Evolutionary conservation across 2,329 filamentous ascomycete genomes (phyloP).

Genomic region (Epichloe gansuensis): DNA sequence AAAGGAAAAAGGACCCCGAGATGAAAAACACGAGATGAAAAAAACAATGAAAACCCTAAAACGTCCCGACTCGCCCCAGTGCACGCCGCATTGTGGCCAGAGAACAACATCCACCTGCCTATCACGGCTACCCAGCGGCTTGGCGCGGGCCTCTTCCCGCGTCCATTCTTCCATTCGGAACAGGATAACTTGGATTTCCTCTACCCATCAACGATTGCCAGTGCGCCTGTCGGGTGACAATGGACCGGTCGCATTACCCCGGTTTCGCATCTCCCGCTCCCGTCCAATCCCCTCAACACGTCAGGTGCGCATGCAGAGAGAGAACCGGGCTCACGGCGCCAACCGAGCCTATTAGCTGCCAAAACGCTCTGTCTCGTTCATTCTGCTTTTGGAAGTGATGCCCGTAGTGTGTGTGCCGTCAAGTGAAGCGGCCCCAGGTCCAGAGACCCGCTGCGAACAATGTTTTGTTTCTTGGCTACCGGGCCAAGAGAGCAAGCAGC

Average conservation of each 20-base stretch:
- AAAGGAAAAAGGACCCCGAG: too few species aligned
- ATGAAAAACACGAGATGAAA: neutral
- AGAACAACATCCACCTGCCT: neutral
- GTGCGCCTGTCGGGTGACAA: neutral
- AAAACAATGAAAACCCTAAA: too few species aligned
- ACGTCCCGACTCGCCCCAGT: too few species aligned
- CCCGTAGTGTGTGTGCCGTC: neutral
- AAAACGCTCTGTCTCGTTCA: too few species aligned
- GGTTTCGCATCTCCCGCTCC: neutral
- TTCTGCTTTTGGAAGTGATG: neutral
- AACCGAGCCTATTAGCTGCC: neutral
- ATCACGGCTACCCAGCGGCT: neutral
- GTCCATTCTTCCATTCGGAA: neutral
- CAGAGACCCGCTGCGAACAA: neutral
- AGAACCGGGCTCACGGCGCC: neutral
- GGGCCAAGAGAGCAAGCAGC: neutral
- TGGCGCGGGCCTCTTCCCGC: neutral
- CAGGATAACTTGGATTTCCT: neutral
- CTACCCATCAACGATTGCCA: neutral
- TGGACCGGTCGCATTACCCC: neutral
- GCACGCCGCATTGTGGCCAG: too few species aligned
- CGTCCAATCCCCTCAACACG: too few species aligned
- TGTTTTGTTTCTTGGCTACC: neutral
- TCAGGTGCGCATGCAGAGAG: neutral
- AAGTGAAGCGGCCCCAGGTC: neutral